A percentile compares a stretch with the other conserved stretches of the same genome.
Conservation (phyloP, 768 basidiomycete species). For the Mycena venus region DNA sequence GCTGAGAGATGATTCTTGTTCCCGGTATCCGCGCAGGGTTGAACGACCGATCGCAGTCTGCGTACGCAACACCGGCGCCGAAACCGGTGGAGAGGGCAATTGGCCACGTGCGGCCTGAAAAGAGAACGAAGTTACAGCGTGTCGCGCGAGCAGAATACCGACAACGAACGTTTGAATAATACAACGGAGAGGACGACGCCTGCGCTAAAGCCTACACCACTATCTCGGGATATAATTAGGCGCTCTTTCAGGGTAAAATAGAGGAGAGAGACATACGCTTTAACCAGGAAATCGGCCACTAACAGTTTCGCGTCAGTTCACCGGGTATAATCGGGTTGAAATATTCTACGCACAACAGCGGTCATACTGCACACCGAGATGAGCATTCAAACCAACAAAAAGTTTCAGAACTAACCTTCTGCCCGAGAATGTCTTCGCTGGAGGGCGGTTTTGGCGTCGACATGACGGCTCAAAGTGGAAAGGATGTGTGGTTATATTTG, state of each 20-base stretch:
- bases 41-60: constrained; percentile 94
- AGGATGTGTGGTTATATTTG: neutral
- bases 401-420: constrained; percentile 77
- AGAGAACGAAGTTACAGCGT: constrained; percentile 22
- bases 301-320: constrained; percentile 19
- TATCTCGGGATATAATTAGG: constrained; percentile 45
- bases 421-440: constrained; percentile 90
- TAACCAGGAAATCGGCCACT: constrained; percentile 89
- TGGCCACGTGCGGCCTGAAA: constrained; percentile 92
- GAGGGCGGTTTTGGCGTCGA: constrained; percentile 75
- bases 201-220: constrained; percentile 89
- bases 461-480: constrained; percentile 43
- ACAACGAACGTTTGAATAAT: constrained; percentile 87
- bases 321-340: constrained; percentile 20
- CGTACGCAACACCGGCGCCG: constrained; percentile 88
- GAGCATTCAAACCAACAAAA: neutral
- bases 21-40: constrained; percentile 92
- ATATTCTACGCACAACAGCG: constrained; percentile 79
- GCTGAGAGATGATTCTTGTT: constrained; percentile 74
- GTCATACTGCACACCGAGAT: constrained; percentile 71
- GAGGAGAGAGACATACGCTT: constrained; percentile 69
- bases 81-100: constrained; percentile 90
- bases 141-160: constrained; percentile 4
- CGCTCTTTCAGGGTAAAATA: neutral
- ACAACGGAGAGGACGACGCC: constrained; percentile 93